A percentile compares a stretch with the other conserved stretches of the same genome.
These are phyloP conservation scores for Entelexis paramagnoliae DNA, from an alignment of 1,139 yeast genomes.

Conservation along the genomic window DNA sequence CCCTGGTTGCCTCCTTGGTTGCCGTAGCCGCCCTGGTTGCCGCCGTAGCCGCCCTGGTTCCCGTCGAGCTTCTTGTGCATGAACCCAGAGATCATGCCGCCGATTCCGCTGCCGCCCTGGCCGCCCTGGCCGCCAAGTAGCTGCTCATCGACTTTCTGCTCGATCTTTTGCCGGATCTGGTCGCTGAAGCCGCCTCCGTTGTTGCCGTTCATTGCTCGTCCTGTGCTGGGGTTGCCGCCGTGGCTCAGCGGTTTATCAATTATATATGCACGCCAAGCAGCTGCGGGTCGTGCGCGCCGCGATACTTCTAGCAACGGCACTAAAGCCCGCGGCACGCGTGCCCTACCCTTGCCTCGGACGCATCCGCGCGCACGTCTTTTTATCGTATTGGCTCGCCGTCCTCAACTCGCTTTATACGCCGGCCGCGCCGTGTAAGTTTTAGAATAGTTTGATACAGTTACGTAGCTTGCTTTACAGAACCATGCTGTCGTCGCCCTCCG, in stretches of 20 bases:
- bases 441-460: no score
- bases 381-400: neutral
- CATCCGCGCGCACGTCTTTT: neutral
- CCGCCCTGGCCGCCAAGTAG: constrained; percentile 11
- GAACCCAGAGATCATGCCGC: constrained; percentile 8
- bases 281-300: neutral
- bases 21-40: constrained; percentile 6
- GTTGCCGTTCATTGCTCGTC: constrained; percentile 5
- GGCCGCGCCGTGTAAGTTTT: neutral
- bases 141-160: constrained; percentile 14
- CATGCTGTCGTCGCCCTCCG: constrained; percentile 1
- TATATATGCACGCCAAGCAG: neutral
- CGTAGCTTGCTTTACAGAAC: neutral
- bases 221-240: neutral
- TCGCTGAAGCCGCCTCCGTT: constrained; percentile 11
- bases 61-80: constrained; percentile 8
- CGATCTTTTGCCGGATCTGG: constrained; percentile 3
- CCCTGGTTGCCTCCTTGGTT: neutral
- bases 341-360: neutral
- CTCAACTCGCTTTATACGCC: no score
- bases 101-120: constrained; percentile 13
- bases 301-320: neutral
- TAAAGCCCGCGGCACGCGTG: neutral
- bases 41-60: constrained; percentile 12
- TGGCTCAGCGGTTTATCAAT: neutral